A percentile compares a stretch with the other conserved stretches of the same genome.
Evolutionary conservation across 208 protist species (phyloP).

Genomic region (Wallacemonas sp.): DNA sequence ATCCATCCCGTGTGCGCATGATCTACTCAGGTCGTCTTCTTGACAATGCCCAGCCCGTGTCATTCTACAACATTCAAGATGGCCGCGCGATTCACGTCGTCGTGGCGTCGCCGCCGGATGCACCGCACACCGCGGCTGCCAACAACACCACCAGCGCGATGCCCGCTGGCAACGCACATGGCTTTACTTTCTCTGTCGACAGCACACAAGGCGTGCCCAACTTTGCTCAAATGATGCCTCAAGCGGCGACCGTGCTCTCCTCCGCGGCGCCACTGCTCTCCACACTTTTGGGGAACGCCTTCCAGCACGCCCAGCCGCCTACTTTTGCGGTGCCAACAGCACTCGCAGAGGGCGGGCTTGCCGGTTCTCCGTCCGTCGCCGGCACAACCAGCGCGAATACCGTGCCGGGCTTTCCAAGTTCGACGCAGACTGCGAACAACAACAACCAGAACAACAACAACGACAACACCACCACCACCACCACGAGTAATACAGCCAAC

Average conservation of each 20-base stretch:
- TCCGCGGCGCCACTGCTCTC: background rate
- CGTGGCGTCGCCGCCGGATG: conserved; percentile 20
- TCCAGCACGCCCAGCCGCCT: too few species aligned
- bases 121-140: background rate
- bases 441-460: conserved; percentile 1
- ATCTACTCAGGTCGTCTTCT: conserved; percentile 37
- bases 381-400: too few species aligned
- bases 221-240: background rate
- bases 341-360: background rate
- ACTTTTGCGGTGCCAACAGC: too few species aligned
- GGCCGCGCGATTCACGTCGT: conserved; percentile 47
- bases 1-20: conserved; percentile 28
- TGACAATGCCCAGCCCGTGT: conserved; percentile 23
- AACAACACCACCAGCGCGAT: background rate
- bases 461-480: conserved; percentile 11
- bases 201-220: background rate
- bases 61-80: conserved; percentile 35
- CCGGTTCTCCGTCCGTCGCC: conserved; percentile 7
- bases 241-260: background rate
- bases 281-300: too few species aligned
- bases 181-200: background rate
- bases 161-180: background rate
- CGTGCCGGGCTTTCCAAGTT: too few species aligned
- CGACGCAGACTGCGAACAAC: too few species aligned
- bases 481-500: conserved; percentile 1